These are phyloP conservation scores for Sporisorium graminicola DNA, from an alignment of 1,284 basidiomycete genomes.

Conservation along the genomic window DNA sequence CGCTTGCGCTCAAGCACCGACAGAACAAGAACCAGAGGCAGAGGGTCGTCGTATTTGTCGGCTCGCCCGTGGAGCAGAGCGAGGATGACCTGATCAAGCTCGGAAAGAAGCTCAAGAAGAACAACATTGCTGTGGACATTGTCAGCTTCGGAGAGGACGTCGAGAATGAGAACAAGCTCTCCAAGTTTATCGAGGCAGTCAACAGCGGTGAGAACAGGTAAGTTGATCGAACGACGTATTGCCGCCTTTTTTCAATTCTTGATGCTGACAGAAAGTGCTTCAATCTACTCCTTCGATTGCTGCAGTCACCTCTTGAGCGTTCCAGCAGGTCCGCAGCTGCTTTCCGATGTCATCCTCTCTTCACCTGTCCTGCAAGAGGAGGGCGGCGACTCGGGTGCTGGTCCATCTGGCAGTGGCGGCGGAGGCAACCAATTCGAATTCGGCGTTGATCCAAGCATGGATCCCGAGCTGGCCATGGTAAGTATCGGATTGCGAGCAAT, in stretches of 20 bases:
- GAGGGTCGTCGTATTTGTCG: conserved; percentile 92
- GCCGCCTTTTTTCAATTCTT: too few species aligned
- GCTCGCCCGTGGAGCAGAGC: conserved; percentile 76
- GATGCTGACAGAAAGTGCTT: not conserved
- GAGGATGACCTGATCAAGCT: conserved; percentile 75
- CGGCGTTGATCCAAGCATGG: conserved; percentile 91
- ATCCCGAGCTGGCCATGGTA: conserved; percentile 97
- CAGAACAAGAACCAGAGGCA: conserved; percentile 99
- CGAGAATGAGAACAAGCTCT: conserved; percentile 75
- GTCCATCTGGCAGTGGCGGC: conserved; percentile 57
- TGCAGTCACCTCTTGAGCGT: conserved; percentile 80
- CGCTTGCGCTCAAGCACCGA: conserved; percentile 92
- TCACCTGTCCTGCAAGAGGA: conserved; percentile 88
- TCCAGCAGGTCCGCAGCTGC: conserved; percentile 79
- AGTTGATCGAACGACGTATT: conserved; percentile 56
- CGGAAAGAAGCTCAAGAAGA: conserved; percentile 98
- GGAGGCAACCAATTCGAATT: conserved; percentile 77
- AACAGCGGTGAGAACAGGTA: conserved; percentile 85
- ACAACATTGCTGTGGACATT: conserved; percentile 95
- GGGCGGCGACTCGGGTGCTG: conserved; percentile 72
- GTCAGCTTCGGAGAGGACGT: conserved; percentile 79
- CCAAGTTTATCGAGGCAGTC: conserved; percentile 82
- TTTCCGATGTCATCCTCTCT: conserved; percentile 85
- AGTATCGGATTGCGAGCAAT: conserved; percentile 34
- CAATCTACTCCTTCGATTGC: not conserved